Conservation (phyloP, 768 basidiomycete genomes). For the Mycena chlorophos region DNA sequence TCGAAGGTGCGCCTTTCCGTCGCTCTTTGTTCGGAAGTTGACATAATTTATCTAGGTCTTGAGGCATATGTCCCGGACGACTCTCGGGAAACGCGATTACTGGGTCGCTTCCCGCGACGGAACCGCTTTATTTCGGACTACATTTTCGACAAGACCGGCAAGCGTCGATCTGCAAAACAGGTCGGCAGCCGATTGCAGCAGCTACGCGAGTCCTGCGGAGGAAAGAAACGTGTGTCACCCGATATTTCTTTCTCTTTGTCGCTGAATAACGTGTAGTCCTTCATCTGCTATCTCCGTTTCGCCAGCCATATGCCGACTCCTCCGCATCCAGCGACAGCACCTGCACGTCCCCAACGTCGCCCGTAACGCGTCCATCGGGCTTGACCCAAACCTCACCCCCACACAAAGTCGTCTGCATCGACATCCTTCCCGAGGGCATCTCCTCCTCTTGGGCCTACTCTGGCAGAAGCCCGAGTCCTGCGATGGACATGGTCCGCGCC, state of each 20-base stretch:
- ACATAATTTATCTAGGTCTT: slow-evolving; percentile 49
- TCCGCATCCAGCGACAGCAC: slow-evolving; percentile 16
- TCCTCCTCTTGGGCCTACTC: slow-evolving; percentile 9
- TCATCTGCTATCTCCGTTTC: slow-evolving; percentile 45
- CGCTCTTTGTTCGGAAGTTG: neutral
- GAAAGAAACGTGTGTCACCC: slow-evolving; percentile 60
- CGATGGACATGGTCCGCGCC: slow-evolving; percentile 37
- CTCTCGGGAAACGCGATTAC: slow-evolving; percentile 67
- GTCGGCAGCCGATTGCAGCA: slow-evolving; percentile 81
- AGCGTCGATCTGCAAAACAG: slow-evolving; percentile 72
- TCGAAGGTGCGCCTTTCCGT: slow-evolving; percentile 56
- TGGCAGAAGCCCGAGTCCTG: slow-evolving; percentile 20
- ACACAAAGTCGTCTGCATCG: slow-evolving; percentile 46
- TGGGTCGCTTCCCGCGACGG: slow-evolving; percentile 76
- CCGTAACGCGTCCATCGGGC: slow-evolving; percentile 13
- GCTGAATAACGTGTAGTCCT: slow-evolving; percentile 37
- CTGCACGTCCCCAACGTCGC: slow-evolving; percentile 18
- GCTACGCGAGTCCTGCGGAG: slow-evolving; percentile 71
- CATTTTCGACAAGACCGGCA: slow-evolving; percentile 68
- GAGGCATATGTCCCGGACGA: slow-evolving; percentile 72
- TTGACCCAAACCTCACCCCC: slow-evolving; percentile 20
- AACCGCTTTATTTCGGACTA: slow-evolving; percentile 82
- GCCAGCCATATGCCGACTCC: slow-evolving; percentile 27
- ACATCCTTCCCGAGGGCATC: slow-evolving; percentile 39
- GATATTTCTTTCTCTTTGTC: slow-evolving; percentile 1